Evolutionary conservation across 139 green algal genomes (phyloP).

Genomic region (Micractinium conductrix): DNA sequence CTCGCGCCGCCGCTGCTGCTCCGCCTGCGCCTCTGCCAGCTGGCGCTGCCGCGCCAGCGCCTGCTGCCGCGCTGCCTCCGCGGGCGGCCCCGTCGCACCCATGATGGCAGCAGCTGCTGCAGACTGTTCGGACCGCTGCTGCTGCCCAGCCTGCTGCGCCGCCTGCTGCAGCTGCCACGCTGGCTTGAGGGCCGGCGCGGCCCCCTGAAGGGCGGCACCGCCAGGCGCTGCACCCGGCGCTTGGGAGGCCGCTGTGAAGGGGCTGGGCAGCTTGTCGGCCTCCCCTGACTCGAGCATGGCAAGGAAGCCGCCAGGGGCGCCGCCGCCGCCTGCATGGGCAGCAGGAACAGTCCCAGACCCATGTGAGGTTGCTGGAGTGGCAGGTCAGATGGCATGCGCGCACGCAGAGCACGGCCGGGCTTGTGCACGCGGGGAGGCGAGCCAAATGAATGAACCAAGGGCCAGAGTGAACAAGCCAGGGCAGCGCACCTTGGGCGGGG

Average conservation of each 20-base stretch:
- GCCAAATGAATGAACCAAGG: no score
- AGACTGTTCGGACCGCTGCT: no score
- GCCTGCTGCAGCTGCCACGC: background rate
- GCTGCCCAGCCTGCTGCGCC: no score
- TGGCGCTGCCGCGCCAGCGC: constrained; percentile 17
- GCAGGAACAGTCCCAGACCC: no score
- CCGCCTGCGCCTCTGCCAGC: constrained; percentile 1
- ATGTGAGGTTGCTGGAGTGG: no score
- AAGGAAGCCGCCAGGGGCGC: background rate
- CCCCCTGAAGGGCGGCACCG: no score
- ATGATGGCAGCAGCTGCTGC: background rate
- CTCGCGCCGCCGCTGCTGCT: background rate
- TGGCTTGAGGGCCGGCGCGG: no score
- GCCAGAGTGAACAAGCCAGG: no score
- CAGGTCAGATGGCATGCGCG: background rate
- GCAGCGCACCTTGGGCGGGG: no score
- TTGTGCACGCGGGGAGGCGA: background rate
- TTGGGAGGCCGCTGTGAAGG: background rate
- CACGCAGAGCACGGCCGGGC: background rate
- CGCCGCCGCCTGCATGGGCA: background rate
- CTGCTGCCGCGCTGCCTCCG: constrained; percentile 7
- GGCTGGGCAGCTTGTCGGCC: background rate
- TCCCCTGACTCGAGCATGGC: constrained; percentile 3
- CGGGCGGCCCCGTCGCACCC: background rate
- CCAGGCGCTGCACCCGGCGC: no score